Conservation (phyloP, 2,329 filamentous ascomycete species). For the Phaeosphaeria sp. region DNA sequence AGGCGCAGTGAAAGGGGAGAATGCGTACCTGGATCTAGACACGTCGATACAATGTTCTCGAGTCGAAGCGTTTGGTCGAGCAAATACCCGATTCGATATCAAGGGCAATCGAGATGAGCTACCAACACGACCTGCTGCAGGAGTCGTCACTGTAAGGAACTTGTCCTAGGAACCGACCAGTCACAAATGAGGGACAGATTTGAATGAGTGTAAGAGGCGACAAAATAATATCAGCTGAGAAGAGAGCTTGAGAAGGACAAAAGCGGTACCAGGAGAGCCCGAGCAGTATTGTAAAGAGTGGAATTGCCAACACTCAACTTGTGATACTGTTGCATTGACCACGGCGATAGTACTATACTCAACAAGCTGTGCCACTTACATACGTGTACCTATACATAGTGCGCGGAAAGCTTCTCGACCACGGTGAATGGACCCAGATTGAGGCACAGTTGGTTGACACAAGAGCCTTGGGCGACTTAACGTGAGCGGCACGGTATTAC, state of each 20-base stretch:
- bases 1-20: slow-evolving; percentile 27
- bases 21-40: slow-evolving; percentile 19
- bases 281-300: slow-evolving; percentile 1
- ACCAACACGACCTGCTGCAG: background rate
- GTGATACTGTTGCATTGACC: slow-evolving; percentile 29
- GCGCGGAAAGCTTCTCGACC: slow-evolving; percentile 7
- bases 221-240: background rate
- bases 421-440: slow-evolving; percentile 1
- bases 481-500: background rate
- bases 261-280: background rate
- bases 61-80: background rate
- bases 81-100: background rate
- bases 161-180: background rate
- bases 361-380: slow-evolving; percentile 21
- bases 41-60: background rate
- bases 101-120: background rate
- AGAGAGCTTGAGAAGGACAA: background rate
- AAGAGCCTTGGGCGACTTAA: background rate
- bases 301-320: slow-evolving; percentile 15
- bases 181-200: background rate
- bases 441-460: slow-evolving; percentile 6
- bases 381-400: slow-evolving; percentile 11
- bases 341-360: slow-evolving; percentile 8
- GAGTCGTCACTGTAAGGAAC: background rate
- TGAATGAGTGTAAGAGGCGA: background rate